A percentile compares a stretch with the other conserved stretches of the same genome.
phyloP scores from a whole-genome alignment of 2,329 filamentous ascomycete genomes.

The Cordyceps farinosa region DNA sequence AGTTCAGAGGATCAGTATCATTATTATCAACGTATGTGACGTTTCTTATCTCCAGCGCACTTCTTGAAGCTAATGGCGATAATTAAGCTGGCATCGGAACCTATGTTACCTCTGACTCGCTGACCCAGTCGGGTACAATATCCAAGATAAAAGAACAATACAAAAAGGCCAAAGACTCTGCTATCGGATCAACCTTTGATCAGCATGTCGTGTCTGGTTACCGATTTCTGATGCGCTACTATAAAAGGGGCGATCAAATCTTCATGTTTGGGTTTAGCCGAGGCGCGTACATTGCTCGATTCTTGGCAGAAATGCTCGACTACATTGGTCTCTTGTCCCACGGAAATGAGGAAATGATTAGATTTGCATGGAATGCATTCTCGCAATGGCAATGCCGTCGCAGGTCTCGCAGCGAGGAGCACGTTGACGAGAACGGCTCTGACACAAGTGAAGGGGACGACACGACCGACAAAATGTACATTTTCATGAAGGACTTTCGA shows the following conservation, averaged over 20 bases:
- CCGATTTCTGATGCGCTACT: conserved; percentile 73
- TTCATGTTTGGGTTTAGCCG: conserved; percentile 73
- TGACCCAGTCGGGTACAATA: conserved; percentile 54
- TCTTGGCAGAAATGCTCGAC: conserved; percentile 80
- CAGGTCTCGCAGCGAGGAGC: conserved; percentile 65
- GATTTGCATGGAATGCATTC: conserved; percentile 81
- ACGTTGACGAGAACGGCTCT: conserved; percentile 36
- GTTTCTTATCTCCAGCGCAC: fast-evolving
- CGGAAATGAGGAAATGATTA: conserved; percentile 81
- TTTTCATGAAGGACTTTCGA: conserved; percentile 74
- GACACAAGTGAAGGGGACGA: conserved; percentile 32
- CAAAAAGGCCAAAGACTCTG: conserved; percentile 72
- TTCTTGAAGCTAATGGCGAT: conserved; percentile 10
- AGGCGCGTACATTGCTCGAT: conserved; percentile 69
- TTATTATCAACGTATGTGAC: conserved; percentile 57
- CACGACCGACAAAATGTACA: conserved; percentile 52
- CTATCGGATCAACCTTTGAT: conserved; percentile 75
- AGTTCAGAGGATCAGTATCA: conserved; percentile 59
- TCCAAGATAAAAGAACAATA: conserved; percentile 64
- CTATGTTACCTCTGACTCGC: conserved; percentile 59
- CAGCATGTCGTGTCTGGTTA: conserved; percentile 82
- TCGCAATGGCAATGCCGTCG: conserved; percentile 66
- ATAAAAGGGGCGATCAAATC: conserved; percentile 60
- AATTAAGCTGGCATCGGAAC: conserved; percentile 64
- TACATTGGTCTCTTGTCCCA: conserved; percentile 74